These are phyloP conservation scores for Parmelia sp. DNA, from an alignment of 495 filamentous ascomycete species.

Conservation along the genomic window DNA sequence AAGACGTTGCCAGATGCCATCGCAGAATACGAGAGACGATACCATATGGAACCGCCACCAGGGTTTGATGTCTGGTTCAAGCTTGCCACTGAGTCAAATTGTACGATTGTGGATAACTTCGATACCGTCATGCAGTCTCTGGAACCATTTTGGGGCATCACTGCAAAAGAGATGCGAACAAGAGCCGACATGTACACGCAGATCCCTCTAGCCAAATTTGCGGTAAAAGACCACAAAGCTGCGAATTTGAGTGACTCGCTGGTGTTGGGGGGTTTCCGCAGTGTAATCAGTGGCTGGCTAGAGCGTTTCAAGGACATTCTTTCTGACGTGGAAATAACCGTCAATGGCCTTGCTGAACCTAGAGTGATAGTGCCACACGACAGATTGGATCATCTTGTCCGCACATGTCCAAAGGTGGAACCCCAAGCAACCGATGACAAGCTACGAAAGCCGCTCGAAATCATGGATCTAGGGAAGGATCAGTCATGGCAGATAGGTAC, in stretches of 20 bases:
- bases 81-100: conserved; percentile 49
- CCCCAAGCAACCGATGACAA: background rate
- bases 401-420: background rate
- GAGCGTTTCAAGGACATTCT: conserved; percentile 11
- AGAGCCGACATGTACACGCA: conserved; percentile 13
- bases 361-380: conserved; percentile 16
- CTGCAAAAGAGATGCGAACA: conserved; percentile 45
- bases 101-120: conserved; percentile 58
- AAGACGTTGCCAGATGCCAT: conserved; percentile 49
- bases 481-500: conserved; percentile 10
- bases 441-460: conserved; percentile 31
- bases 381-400: conserved; percentile 10
- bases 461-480: conserved; percentile 21
- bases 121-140: conserved; percentile 53
- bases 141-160: conserved; percentile 55
- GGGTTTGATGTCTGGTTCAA: conserved; percentile 63
- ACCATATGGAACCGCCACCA: conserved; percentile 51
- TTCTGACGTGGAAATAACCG: conserved; percentile 13
- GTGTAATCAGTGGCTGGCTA: background rate
- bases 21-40: conserved; percentile 52
- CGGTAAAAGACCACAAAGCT: conserved; percentile 25
- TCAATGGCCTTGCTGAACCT: conserved; percentile 15
- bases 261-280: conserved; percentile 6
- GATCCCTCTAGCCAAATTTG: conserved; percentile 25
- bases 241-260: conserved; percentile 3